Evolutionary conservation across 1,139 yeast species (phyloP).

Genomic region (Suhomyces bolitotheri): DNA sequence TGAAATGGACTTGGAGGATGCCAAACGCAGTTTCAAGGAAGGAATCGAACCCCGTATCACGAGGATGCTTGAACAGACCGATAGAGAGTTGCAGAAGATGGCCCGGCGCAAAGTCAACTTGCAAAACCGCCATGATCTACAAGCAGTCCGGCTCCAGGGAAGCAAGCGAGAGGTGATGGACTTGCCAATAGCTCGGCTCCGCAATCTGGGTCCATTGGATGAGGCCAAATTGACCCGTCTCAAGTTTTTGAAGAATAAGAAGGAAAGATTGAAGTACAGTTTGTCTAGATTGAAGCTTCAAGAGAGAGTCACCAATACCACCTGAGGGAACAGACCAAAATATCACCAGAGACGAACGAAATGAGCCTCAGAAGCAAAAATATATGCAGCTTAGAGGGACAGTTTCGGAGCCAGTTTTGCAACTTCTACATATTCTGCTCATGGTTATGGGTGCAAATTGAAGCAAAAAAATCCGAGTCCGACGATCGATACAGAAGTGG

Average conservation of each 20-base stretch:
- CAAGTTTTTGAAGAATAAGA: constrained; percentile 37
- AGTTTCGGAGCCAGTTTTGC: too few species aligned
- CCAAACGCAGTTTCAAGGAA: constrained; percentile 31
- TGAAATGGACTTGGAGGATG: constrained; percentile 41
- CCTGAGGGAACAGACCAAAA: not conserved
- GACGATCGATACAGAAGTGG: too few species aligned
- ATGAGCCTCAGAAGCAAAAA: too few species aligned
- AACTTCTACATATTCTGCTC: too few species aligned
- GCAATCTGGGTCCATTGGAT: constrained; percentile 13
- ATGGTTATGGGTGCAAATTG: too few species aligned
- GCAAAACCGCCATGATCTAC: constrained; percentile 34
- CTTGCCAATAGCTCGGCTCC: constrained; percentile 7
- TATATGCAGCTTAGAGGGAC: too few species aligned
- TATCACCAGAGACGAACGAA: too few species aligned
- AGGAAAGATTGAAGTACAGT: constrained; percentile 39
- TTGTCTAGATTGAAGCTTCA: constrained; percentile 23
- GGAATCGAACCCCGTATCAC: constrained; percentile 36
- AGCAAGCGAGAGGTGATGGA: constrained; percentile 17
- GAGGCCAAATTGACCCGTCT: constrained; percentile 33
- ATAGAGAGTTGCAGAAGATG: constrained; percentile 20
- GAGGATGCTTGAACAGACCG: constrained; percentile 15
- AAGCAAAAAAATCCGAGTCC: too few species aligned
- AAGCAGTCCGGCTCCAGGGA: constrained; percentile 34
- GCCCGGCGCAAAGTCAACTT: constrained; percentile 28
- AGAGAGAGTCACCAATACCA: constrained; percentile 8